Percentiles rank a stretch among this genome's conserved stretches.
These are phyloP conservation scores for Scheffersomyces parashehatae DNA, from an alignment of 1,139 yeast species.

Conservation along the genomic window DNA sequence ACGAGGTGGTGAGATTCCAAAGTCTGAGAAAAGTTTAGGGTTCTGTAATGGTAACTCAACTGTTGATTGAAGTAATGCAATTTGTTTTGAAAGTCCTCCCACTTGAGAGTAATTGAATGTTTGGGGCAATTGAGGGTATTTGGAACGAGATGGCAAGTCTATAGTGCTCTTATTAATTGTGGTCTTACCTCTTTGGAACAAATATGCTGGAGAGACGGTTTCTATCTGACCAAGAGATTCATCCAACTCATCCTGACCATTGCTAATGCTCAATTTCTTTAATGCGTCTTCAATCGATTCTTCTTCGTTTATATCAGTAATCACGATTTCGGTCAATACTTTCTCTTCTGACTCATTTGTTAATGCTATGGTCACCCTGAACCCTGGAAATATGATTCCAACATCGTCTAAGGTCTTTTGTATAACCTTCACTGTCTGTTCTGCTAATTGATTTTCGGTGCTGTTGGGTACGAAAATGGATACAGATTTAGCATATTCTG, in stretches of 20 bases:
- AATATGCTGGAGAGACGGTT: conserved; percentile 45
- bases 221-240: conserved; percentile 11
- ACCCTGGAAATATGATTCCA: conserved; percentile 61
- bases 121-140: conserved; percentile 44
- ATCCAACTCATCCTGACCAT: conserved; percentile 10
- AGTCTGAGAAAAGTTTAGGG: conserved; percentile 75
- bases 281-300: conserved; percentile 23
- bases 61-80: conserved; percentile 60
- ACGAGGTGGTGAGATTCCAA: conserved; percentile 89
- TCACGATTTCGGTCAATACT: conserved; percentile 7
- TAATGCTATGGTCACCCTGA: conserved; percentile 19
- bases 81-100: conserved; percentile 78
- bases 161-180: conserved; percentile 16
- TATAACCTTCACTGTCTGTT: conserved; percentile 15
- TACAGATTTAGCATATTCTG: conserved; percentile 45
- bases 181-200: conserved; percentile 44
- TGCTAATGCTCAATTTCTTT: conserved; percentile 24
- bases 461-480: conserved; percentile 11
- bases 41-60: conserved; percentile 79
- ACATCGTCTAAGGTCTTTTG: conserved; percentile 47
- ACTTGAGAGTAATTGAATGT: conserved; percentile 50
- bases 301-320: conserved; percentile 25
- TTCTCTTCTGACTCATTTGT: conserved; percentile 5
- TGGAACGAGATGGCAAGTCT: conserved; percentile 17
- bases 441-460: background rate